phyloP scores from a whole-genome alignment of 441 rosid genomes.

The Bocquillonia castaneifolia region DNA sequence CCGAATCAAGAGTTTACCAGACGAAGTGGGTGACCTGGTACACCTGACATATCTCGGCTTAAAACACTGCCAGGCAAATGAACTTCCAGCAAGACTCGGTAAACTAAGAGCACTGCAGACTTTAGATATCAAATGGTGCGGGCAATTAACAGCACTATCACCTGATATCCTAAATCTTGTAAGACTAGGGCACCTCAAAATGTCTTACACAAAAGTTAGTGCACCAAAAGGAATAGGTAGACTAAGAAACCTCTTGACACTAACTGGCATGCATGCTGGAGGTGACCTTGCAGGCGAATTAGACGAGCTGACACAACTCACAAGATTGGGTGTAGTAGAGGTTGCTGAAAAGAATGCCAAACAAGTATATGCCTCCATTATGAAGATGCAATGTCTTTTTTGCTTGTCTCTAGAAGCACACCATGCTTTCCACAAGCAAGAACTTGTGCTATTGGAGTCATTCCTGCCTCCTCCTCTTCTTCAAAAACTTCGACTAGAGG shows the following conservation, averaged over 20 bases:
- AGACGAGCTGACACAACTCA: conserved; percentile 28
- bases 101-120: conserved; percentile 31
- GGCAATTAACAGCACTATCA: conserved; percentile 24
- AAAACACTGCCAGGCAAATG: conserved; percentile 27
- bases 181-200: conserved; percentile 33
- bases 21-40: conserved; percentile 36
- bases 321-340: conserved; percentile 35
- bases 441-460: conserved; percentile 25
- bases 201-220: conserved; percentile 18
- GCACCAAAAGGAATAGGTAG: conserved; percentile 31
- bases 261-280: conserved; percentile 33
- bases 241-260: conserved; percentile 28
- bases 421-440: not conserved
- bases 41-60: conserved; percentile 40
- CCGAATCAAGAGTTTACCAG: conserved; percentile 31
- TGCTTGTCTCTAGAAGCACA: conserved; percentile 33
- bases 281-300: conserved; percentile 27
- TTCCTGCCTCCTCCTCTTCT: conserved; percentile 37
- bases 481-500: conserved; percentile 32
- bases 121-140: conserved; percentile 36
- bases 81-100: conserved; percentile 31
- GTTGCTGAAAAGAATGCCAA: conserved; percentile 25
- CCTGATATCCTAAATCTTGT: conserved; percentile 21
- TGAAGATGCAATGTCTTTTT: conserved; percentile 31
- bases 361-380: conserved; percentile 30